Conservation (phyloP, 1,139 yeast genomes). For the Kodamaea anthophila region DNA sequence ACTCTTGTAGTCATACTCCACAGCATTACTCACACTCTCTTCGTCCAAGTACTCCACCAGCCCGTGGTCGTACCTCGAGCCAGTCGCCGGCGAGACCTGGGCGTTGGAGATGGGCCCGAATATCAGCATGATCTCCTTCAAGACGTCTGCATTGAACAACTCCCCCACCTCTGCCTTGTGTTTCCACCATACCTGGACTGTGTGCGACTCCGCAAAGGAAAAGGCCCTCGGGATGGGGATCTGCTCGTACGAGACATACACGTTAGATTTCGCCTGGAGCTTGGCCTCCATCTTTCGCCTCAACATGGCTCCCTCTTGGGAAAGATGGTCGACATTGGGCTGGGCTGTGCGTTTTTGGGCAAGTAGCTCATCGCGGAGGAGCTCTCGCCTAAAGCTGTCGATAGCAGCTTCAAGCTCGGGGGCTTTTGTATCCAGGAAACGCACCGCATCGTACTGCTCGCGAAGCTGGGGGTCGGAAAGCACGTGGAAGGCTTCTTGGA, state of each 20-base stretch:
- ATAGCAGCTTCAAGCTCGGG: conserved; percentile 18
- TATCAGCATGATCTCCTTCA: conserved; percentile 37
- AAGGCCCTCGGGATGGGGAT: conserved; percentile 9
- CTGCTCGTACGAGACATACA: conserved; percentile 19
- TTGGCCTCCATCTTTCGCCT: conserved; percentile 12
- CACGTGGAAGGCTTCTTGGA: conserved; percentile 35
- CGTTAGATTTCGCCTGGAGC: neutral
- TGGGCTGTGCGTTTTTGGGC: conserved; percentile 4
- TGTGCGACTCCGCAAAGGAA: conserved; percentile 1
- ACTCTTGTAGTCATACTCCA: conserved; percentile 36
- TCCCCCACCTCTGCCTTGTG: conserved; percentile 29
- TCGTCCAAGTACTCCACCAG: conserved; percentile 22
- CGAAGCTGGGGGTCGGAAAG: conserved; percentile 26
- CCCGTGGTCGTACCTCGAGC: conserved; percentile 35
- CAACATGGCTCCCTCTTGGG: conserved; percentile 26
- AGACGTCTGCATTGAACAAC: conserved; percentile 24
- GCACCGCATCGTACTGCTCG: conserved; percentile 27
- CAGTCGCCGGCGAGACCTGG: conserved; percentile 7
- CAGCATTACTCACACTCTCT: conserved; percentile 28
- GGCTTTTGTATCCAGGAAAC: conserved; percentile 2
- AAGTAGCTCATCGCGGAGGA: conserved; percentile 23
- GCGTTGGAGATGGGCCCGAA: conserved; percentile 31
- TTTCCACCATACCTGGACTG: conserved; percentile 38
- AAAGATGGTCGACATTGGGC: conserved; percentile 12
- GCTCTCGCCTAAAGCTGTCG: conserved; percentile 27